Conservation (phyloP, 495 filamentous ascomycete genomes). For the Lepidopterella palustris region DNA sequence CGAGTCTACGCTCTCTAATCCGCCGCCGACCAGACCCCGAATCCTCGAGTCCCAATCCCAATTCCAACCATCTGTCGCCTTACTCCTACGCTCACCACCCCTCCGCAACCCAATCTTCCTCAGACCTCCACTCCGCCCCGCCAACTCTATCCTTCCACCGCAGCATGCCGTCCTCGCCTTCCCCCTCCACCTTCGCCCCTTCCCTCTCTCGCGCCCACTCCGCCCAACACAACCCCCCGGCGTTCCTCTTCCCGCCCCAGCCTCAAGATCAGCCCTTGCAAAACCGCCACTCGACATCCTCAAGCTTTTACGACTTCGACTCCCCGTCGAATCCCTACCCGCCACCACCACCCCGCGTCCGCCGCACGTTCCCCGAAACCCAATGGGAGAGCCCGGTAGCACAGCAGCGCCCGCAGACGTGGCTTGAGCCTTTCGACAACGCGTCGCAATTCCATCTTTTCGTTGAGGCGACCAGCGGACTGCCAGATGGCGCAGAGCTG, state of each 20-base stretch:
- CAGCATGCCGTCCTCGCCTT: conserved; percentile 25
- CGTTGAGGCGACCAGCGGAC: conserved; percentile 33
- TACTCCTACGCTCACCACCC: conserved; percentile 3
- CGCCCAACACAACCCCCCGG: conserved; percentile 2
- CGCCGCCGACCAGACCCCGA: conserved; percentile 17
- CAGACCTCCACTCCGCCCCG: conserved; percentile 8
- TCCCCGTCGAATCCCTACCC: conserved; percentile 10
- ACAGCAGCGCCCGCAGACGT: conserved; percentile 19
- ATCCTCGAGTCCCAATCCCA: neutral
- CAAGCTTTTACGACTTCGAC: neutral
- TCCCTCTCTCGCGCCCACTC: neutral
- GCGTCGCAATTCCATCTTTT: conserved; percentile 34
- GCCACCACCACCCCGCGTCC: conserved; percentile 12
- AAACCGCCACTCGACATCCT: neutral
- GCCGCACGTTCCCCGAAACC: conserved; percentile 23
- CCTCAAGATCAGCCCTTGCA: neutral
- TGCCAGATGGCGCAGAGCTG: conserved; percentile 10
- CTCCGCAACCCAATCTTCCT: conserved; percentile 2
- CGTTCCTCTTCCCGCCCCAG: neutral
- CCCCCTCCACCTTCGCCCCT: neutral
- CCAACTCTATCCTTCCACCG: conserved; percentile 15
- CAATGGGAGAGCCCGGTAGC: neutral
- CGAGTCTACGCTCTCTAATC: conserved; percentile 18
- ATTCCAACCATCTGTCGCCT: conserved; percentile 19
- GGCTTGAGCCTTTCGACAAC: conserved; percentile 26